A percentile compares a stretch with the other conserved stretches of the same genome.
Evolutionary conservation across 805 yeast genomes (phyloP).

Genomic region (Saturnispora silvae): DNA sequence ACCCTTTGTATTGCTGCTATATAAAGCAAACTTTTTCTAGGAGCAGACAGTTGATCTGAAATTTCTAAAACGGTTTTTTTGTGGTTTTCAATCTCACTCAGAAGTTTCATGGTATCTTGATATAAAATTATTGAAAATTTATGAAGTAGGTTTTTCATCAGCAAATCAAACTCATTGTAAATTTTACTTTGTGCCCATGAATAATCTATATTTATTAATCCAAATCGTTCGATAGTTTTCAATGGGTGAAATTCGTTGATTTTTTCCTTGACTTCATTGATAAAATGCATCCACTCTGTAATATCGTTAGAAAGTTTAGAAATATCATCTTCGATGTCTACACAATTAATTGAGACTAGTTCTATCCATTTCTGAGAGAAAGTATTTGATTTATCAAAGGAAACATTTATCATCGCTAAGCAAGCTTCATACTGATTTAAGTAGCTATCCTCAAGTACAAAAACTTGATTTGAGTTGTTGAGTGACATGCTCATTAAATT

Average conservation of each 20-base stretch:
- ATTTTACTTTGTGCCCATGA: slow-evolving; percentile 44
- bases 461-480: not conserved
- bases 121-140: slow-evolving; percentile 32
- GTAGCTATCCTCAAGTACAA: not conserved
- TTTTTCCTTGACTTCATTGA: slow-evolving; percentile 33
- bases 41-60: slow-evolving; percentile 28
- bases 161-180: slow-evolving; percentile 38
- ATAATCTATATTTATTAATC: slow-evolving; percentile 34
- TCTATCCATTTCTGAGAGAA: slow-evolving; percentile 34
- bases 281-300: slow-evolving; percentile 36
- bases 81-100: slow-evolving; percentile 24
- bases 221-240: slow-evolving; percentile 31
- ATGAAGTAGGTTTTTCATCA: slow-evolving; percentile 39
- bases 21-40: slow-evolving; percentile 28
- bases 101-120: slow-evolving; percentile 22
- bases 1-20: slow-evolving; percentile 25
- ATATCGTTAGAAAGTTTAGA: slow-evolving; percentile 27
- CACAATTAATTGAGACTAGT: slow-evolving; percentile 51
- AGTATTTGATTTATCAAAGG: not conserved
- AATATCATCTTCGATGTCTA: slow-evolving; percentile 33
- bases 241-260: slow-evolving; percentile 42
- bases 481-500: slow-evolving; percentile 11
- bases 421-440: slow-evolving; percentile 1
- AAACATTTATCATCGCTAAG: not conserved
- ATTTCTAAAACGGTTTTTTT: slow-evolving; percentile 30